phyloP scores from a whole-genome alignment of 1,139 yeast species.

The Candida albicans region DNA sequence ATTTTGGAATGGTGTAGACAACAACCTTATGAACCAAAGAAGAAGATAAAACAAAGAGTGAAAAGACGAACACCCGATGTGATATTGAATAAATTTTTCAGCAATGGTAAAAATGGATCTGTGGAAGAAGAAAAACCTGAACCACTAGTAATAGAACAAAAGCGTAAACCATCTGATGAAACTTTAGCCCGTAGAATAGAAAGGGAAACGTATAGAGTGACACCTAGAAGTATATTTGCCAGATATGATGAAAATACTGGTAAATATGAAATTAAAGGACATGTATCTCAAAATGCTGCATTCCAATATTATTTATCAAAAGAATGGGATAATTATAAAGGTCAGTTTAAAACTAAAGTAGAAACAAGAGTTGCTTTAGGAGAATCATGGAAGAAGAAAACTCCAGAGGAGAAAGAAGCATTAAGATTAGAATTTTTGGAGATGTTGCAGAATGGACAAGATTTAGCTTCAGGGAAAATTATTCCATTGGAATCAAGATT shows the following conservation, averaged over 20 bases:
- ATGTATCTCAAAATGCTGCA: neutral
- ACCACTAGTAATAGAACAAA: neutral
- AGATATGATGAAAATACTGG: conserved; percentile 1
- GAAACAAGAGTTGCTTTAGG: neutral
- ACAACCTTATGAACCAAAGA: neutral
- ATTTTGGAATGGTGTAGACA: conserved; percentile 6
- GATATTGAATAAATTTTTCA: no score
- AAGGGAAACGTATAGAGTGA: neutral
- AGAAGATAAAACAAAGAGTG: neutral
- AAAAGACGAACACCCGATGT: neutral
- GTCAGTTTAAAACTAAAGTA: neutral
- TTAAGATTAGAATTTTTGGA: conserved; percentile 27
- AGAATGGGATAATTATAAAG: neutral
- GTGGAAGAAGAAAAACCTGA: no score
- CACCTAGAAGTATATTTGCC: neutral
- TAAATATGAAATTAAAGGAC: conserved; percentile 1
- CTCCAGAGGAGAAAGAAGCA: conserved; percentile 23
- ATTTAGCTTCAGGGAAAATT: conserved; percentile 30
- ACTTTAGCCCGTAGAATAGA: neutral
- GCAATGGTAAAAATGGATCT: no score
- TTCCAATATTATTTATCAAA: neutral
- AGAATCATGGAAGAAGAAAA: conserved; percentile 26
- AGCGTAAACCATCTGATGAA: neutral
- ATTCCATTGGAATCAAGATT: conserved; percentile 12
- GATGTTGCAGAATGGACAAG: conserved; percentile 29